phyloP scores from a whole-genome alignment of 306 rosid genomes.

The Dalbergia cultrata region DNA sequence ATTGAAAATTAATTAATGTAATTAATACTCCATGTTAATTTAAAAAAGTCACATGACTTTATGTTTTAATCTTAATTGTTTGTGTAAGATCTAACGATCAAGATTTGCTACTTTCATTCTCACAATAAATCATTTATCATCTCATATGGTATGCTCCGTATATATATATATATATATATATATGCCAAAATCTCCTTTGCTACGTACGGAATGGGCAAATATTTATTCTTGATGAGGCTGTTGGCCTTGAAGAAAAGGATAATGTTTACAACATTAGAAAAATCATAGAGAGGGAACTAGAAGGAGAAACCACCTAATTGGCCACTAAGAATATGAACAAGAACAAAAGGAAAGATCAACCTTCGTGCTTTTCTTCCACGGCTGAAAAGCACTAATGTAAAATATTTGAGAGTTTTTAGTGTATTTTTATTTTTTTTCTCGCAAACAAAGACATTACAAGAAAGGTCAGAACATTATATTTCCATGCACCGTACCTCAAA shows the following conservation, averaged over 20 bases:
- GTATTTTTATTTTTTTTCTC: neutral
- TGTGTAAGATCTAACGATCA: too few relatives aligned
- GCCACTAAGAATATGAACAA: slow-evolving; percentile 7
- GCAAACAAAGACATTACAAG: slow-evolving; percentile 9
- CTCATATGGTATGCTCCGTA: too few relatives aligned
- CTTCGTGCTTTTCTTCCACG: slow-evolving; percentile 40
- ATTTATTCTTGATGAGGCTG: slow-evolving; percentile 13
- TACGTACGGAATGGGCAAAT: too few relatives aligned
- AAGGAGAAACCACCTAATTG: slow-evolving; percentile 13
- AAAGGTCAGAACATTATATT: slow-evolving; percentile 11
- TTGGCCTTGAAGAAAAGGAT: slow-evolving; percentile 24
- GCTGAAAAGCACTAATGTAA: slow-evolving; percentile 24
- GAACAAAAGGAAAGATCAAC: slow-evolving; percentile 6
- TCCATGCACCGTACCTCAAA: neutral
- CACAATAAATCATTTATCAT: too few relatives aligned
- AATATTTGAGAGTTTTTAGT: neutral
- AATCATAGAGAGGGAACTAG: neutral
- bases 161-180: too few relatives aligned
- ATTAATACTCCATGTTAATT: too few relatives aligned
- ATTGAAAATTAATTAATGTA: too few relatives aligned
- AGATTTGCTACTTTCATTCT: too few relatives aligned
- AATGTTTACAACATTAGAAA: slow-evolving; percentile 18
- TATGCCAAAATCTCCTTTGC: neutral
- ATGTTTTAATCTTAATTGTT: too few relatives aligned
- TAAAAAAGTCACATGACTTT: too few relatives aligned